A percentile compares a stretch with the other conserved stretches of the same genome.
Evolutionary conservation across 2,329 filamentous ascomycete species (phyloP).

Genomic region (Scedosporium aurantiacum): DNA sequence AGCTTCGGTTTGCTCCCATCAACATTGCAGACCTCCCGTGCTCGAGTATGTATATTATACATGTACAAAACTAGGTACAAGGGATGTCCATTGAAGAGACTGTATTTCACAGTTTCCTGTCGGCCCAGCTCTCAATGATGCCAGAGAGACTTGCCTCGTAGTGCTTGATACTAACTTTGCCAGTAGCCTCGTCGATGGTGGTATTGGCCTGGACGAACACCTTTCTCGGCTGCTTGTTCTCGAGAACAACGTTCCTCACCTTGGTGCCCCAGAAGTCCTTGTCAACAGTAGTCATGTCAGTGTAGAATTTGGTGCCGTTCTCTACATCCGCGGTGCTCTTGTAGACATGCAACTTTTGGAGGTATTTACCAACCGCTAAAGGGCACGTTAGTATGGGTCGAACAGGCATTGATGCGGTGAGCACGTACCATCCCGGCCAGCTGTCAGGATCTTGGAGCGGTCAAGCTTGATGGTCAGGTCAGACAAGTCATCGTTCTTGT

Average conservation of each 20-base stretch:
- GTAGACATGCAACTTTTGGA: constrained; percentile 87
- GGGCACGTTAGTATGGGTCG: neutral
- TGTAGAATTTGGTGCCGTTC: constrained; percentile 68
- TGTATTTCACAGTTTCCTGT: constrained; percentile 36
- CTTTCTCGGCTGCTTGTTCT: constrained; percentile 73
- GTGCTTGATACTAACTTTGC: constrained; percentile 67
- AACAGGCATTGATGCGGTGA: neutral
- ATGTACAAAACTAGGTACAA: neutral
- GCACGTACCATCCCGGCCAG: constrained; percentile 54
- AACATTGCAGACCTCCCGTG: too few species aligned
- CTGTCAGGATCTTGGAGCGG: constrained; percentile 72
- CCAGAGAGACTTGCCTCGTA: constrained; percentile 74
- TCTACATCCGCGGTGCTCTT: constrained; percentile 81
- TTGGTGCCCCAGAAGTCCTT: constrained; percentile 73
- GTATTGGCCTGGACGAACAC: constrained; percentile 95
- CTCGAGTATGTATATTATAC: neutral
- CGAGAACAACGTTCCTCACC: constrained; percentile 63
- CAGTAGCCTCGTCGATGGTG: constrained; percentile 53
- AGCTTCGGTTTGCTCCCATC: neutral
- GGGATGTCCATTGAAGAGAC: neutral
- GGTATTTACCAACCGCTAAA: constrained; percentile 66
- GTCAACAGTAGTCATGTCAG: constrained; percentile 71
- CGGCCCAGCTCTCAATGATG: constrained; percentile 73
- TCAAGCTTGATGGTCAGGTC: constrained; percentile 77
- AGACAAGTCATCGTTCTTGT: constrained; percentile 61